Conservation (phyloP, 2,329 filamentous ascomycete genomes). For the Colletotrichum sp. region DNA sequence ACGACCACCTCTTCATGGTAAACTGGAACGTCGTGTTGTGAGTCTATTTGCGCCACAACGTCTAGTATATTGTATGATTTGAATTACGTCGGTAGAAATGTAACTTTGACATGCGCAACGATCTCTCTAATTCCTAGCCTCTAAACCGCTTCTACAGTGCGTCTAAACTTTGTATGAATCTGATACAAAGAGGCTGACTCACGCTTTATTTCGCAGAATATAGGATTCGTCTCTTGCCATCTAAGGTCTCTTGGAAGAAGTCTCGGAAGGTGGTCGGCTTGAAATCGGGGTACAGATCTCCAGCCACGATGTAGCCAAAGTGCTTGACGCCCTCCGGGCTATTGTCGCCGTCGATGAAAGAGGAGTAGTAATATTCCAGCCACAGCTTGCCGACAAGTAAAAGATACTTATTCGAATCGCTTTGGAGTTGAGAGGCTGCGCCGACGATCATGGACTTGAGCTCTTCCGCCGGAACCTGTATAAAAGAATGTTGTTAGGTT, state of each 20-base stretch:
- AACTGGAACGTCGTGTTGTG: no score
- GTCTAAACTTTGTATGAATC: background rate
- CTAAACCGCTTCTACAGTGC: accelerated
- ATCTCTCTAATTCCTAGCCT: accelerated
- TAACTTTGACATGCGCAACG: background rate
- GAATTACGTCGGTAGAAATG: no score
- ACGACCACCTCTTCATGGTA: accelerated
- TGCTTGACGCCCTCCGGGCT: background rate
- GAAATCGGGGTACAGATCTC: background rate
- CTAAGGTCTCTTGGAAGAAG: background rate
- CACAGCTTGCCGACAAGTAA: background rate
- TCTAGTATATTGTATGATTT: no score
- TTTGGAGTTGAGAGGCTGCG: background rate
- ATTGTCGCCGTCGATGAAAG: background rate
- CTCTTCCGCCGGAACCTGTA: background rate
- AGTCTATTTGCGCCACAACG: no score
- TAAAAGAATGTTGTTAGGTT: accelerated
- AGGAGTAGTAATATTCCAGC: background rate
- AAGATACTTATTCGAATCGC: background rate
- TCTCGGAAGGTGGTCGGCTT: background rate
- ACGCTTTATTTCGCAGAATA: background rate
- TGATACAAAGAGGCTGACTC: background rate
- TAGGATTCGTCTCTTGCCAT: background rate
- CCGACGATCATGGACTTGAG: background rate
- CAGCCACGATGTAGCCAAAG: background rate